Evolutionary conservation across 2,329 filamentous ascomycete species (phyloP).

Genomic region (Hymenoscyphus salicellus): DNA sequence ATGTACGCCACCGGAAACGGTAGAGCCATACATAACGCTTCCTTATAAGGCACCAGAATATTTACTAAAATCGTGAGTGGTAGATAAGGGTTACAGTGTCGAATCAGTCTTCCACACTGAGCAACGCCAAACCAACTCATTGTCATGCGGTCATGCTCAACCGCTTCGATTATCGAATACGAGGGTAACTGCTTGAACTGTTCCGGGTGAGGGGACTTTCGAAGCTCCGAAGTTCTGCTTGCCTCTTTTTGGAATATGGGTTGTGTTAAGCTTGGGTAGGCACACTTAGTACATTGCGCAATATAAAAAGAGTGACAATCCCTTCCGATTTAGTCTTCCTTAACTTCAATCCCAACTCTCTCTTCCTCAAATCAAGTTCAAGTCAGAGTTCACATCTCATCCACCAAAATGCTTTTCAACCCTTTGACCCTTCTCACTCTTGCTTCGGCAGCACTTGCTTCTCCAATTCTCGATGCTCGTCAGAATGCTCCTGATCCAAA

Average conservation of each 20-base stretch:
- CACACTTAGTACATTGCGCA: not conserved
- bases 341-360: not conserved
- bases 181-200: not conserved
- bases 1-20: not conserved
- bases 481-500: constrained; percentile 4
- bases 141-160: not conserved
- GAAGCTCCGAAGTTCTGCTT: not conserved
- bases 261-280: not conserved
- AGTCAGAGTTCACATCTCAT: no score
- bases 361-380: not conserved
- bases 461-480: constrained; percentile 2
- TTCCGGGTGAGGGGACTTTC: no score
- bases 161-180: not conserved
- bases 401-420: not conserved
- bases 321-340: not conserved
- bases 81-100: not conserved
- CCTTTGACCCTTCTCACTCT: constrained; percentile 4
- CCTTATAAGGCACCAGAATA: not conserved
- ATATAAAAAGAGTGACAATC: not conserved
- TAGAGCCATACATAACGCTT: not conserved
- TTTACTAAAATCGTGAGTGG: not conserved
- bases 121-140: not conserved
- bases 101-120: not conserved
- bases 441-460: constrained; percentile 8
- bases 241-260: not conserved